Percentiles rank a stretch among this genome's conserved stretches.
Conservation (phyloP, 2,329 filamentous ascomycete genomes). For the Cucurbitaria berberidis region DNA sequence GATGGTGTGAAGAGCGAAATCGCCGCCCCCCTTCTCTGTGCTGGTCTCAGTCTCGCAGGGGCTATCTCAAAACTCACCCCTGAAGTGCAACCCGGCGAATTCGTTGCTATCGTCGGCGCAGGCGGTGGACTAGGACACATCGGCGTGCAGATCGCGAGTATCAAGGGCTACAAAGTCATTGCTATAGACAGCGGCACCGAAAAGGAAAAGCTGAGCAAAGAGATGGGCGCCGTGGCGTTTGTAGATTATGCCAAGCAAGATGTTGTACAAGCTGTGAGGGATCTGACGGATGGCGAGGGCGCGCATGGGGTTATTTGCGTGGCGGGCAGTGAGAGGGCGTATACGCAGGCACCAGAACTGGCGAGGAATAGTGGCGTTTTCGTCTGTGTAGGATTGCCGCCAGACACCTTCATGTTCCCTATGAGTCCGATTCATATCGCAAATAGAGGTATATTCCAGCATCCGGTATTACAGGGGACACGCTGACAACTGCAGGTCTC, state of each 20-base stretch:
- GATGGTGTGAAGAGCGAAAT: constrained; percentile 47
- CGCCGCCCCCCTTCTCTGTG: constrained; percentile 46
- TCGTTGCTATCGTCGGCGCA: constrained; percentile 81
- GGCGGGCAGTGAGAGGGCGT: constrained; percentile 54
- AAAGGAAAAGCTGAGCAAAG: constrained; percentile 71
- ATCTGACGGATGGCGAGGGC: constrained; percentile 51
- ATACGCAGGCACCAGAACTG: constrained; percentile 52
- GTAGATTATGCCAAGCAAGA: constrained; percentile 75
- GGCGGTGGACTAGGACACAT: constrained; percentile 81
- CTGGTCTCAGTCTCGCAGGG: constrained; percentile 69
- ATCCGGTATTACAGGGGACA: neutral
- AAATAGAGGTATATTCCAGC: constrained; percentile 46
- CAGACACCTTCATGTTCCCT: constrained; percentile 51
- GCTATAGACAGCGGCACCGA: constrained; percentile 85
- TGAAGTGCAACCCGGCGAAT: constrained; percentile 72
- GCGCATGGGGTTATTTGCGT: constrained; percentile 56
- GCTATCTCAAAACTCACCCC: constrained; percentile 85
- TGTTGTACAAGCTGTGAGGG: constrained; percentile 48
- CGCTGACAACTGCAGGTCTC: constrained; percentile 36
- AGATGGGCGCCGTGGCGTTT: constrained; percentile 74
- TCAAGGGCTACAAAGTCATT: constrained; percentile 83
- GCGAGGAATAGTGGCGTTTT: constrained; percentile 55
- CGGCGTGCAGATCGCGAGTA: constrained; percentile 79
- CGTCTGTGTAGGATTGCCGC: constrained; percentile 57
- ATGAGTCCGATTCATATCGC: constrained; percentile 57